phyloP scores from a whole-genome alignment of 1,284 basidiomycete genomes.

The Sutorius eximius region DNA sequence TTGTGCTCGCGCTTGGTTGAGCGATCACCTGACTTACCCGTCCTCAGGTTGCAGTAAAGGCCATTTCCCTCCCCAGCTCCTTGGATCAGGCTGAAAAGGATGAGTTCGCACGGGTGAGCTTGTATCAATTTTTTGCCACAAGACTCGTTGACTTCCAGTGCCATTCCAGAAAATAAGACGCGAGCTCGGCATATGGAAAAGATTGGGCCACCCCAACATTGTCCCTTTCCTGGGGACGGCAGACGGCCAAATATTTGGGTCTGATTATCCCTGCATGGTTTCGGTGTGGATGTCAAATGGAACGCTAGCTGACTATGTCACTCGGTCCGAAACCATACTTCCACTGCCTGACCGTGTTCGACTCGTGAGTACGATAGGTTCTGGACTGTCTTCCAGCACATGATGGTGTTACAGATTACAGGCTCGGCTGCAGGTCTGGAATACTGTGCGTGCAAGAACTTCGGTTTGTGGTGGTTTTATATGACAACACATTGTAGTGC shows the following conservation, averaged over 20 bases:
- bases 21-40: not conserved
- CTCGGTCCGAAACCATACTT: too few relatives aligned
- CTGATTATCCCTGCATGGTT: too few relatives aligned
- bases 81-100: not conserved
- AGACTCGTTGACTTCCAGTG: not conserved
- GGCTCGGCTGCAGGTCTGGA: not conserved
- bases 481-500: not conserved
- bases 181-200: not conserved
- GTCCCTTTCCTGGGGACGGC: too few relatives aligned
- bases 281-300: too few relatives aligned
- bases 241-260: too few relatives aligned
- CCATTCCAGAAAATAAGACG: constrained; percentile 4
- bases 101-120: not conserved
- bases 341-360: too few relatives aligned
- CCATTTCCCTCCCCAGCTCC: not conserved
- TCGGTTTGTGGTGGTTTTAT: too few relatives aligned
- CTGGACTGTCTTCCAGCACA: too few relatives aligned
- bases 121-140: not conserved
- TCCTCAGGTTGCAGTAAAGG: constrained; percentile 10
- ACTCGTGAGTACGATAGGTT: too few relatives aligned
- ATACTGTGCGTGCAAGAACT: constrained; percentile 3
- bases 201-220: too few relatives aligned
- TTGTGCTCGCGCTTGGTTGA: not conserved
- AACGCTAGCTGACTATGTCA: too few relatives aligned
- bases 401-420: too few relatives aligned